These are phyloP conservation scores for Pestalotiopsis sp. DNA, from an alignment of 2,329 filamentous ascomycete species.

Conservation along the genomic window DNA sequence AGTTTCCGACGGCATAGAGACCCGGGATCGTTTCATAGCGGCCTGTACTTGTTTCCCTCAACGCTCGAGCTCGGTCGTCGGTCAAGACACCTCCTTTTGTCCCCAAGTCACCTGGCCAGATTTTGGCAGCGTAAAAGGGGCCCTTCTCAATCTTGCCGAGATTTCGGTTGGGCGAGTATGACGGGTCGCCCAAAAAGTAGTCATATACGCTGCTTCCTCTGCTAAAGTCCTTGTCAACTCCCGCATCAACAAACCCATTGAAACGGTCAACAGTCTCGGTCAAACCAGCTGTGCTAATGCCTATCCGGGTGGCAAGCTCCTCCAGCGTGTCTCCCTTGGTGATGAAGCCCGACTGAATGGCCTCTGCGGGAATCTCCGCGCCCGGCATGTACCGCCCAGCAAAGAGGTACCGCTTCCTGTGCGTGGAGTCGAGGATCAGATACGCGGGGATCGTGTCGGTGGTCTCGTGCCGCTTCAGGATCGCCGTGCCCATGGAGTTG, in stretches of 20 bases:
- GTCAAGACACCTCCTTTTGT: slow-evolving; percentile 40
- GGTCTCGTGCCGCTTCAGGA: not conserved
- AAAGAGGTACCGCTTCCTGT: slow-evolving; percentile 31
- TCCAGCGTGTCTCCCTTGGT: slow-evolving; percentile 25
- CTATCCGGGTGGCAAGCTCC: slow-evolving; percentile 29
- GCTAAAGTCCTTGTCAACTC: slow-evolving; percentile 35
- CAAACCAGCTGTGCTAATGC: slow-evolving; percentile 23
- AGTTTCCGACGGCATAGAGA: slow-evolving; percentile 38
- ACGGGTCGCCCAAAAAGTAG: slow-evolving; percentile 34
- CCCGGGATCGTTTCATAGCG: slow-evolving; percentile 25
- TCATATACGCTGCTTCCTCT: slow-evolving; percentile 36
- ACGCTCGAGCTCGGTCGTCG: slow-evolving; percentile 31
- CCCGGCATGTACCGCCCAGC: not conserved
- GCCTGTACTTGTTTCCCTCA: slow-evolving; percentile 20
- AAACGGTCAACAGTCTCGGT: slow-evolving; percentile 28
- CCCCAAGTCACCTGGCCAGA: slow-evolving; percentile 40
- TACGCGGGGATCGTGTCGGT: slow-evolving; percentile 30
- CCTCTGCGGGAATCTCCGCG: not conserved
- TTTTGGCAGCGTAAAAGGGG: slow-evolving; percentile 36
- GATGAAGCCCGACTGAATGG: slow-evolving; percentile 15
- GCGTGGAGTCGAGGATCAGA: slow-evolving; percentile 33
- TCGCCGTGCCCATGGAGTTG: slow-evolving; percentile 26
- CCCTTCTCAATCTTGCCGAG: slow-evolving; percentile 29
- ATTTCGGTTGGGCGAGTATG: slow-evolving; percentile 30
- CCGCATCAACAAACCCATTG: slow-evolving; percentile 31